Conservation (phyloP, 2,329 filamentous ascomycete species). For the Arthrinium puccinioides region DNA sequence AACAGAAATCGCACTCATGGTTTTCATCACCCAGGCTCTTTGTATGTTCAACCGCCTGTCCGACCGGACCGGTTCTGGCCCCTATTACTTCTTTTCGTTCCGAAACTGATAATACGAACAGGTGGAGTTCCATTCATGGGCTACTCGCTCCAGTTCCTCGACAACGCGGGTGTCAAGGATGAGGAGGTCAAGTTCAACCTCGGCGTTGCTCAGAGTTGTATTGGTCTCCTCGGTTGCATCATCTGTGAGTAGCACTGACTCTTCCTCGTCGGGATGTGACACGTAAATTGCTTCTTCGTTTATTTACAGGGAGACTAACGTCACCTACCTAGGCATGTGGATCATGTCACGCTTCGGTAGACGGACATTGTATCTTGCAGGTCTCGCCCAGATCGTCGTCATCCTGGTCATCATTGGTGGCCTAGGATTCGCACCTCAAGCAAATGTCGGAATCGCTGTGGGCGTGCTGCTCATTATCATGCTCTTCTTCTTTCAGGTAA, state of each 20-base stretch:
- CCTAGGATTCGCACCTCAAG: conserved; percentile 2
- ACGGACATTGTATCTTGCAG: conserved; percentile 2
- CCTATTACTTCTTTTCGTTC: too few relatives aligned
- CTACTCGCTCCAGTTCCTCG: conserved; percentile 5
- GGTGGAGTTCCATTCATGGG: conserved; percentile 5
- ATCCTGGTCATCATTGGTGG: conserved; percentile 5
- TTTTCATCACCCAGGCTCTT: conserved; percentile 6
- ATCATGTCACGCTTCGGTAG: conserved; percentile 4
- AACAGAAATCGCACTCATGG: conserved; percentile 6
- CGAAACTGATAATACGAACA: too few relatives aligned
- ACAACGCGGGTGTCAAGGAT: not conserved
- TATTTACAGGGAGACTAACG: too few relatives aligned
- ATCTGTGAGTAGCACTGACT: too few relatives aligned
- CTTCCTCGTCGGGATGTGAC: too few relatives aligned
- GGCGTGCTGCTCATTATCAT: conserved; percentile 6
- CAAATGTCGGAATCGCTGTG: conserved; percentile 4
- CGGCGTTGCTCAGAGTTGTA: conserved; percentile 3
- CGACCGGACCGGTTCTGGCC: too few relatives aligned
- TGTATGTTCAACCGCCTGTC: too few relatives aligned
- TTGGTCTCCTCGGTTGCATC: conserved; percentile 5
- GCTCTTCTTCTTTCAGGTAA: conserved; percentile 6
- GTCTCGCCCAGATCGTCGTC: conserved; percentile 1
- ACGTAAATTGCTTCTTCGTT: too few relatives aligned
- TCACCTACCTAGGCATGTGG: too few relatives aligned
- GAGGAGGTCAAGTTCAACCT: not conserved